phyloP scores from a whole-genome alignment of 2,329 filamentous ascomycete species.

The Herpotrichia juniperi region DNA sequence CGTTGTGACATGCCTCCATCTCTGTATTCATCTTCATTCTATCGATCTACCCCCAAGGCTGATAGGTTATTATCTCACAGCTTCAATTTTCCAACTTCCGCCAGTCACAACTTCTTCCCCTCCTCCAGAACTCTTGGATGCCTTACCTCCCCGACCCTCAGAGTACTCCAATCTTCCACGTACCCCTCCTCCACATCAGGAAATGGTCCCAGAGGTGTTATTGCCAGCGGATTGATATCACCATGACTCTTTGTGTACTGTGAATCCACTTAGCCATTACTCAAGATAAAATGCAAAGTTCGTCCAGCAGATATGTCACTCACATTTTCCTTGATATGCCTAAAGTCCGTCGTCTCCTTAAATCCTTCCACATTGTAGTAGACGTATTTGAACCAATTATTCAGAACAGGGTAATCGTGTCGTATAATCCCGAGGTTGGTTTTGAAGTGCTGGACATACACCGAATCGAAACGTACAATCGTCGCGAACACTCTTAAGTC shows the following conservation, averaged over 20 bases:
- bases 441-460: constrained; percentile 72
- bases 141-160: constrained; percentile 56
- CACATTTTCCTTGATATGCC: constrained; percentile 70
- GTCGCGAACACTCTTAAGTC: constrained; percentile 65
- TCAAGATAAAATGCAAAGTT: constrained; percentile 28
- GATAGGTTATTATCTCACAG: too few species aligned
- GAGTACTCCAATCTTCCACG: constrained; percentile 55
- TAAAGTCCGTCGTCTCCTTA: constrained; percentile 66
- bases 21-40: too few species aligned
- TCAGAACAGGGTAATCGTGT: constrained; percentile 64
- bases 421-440: constrained; percentile 67
- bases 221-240: constrained; percentile 65
- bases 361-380: constrained; percentile 64
- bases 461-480: constrained; percentile 63
- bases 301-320: too few species aligned
- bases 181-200: constrained; percentile 62
- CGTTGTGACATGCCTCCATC: too few species aligned
- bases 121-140: constrained; percentile 47
- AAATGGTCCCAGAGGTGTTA: constrained; percentile 68
- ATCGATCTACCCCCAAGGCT: too few species aligned
- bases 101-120: constrained; percentile 32
- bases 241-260: constrained; percentile 65
- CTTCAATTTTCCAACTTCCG: too few species aligned
- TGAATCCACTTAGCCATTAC: not conserved
- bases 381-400: constrained; percentile 65